phyloP scores from a whole-genome alignment of 306 rosid genomes.

The Cicer cuneatum region DNA sequence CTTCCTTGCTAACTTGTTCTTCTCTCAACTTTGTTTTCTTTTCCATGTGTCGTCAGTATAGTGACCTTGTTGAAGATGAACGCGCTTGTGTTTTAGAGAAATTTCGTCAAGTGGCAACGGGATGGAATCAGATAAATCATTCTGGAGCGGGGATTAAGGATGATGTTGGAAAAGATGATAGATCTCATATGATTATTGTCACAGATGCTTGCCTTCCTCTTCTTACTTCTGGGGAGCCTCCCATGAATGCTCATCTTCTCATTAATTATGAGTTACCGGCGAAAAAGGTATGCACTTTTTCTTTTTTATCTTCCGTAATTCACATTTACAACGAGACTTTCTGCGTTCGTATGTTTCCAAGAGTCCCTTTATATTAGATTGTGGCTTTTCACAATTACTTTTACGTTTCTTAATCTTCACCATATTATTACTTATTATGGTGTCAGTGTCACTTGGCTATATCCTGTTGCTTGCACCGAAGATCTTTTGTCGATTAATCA shows the following conservation, averaged over 20 bases:
- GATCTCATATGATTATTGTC: conserved; percentile 76
- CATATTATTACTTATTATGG: neutral
- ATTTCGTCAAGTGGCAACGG: conserved; percentile 59
- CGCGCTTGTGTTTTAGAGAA: conserved; percentile 66
- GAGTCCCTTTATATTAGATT: neutral
- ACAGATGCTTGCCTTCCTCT: conserved; percentile 94
- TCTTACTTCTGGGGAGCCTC: conserved; percentile 76
- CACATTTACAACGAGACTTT: neutral
- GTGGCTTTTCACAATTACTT: neutral
- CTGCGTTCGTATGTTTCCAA: conserved; percentile 3
- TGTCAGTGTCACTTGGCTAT: conserved; percentile 12
- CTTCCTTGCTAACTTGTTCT: conserved; percentile 10
- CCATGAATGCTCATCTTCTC: conserved; percentile 68
- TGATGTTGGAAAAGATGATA: conserved; percentile 55
- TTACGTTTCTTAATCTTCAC: neutral
- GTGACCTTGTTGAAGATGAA: conserved; percentile 89
- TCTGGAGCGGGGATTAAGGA: conserved; percentile 55
- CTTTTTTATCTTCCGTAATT: neutral
- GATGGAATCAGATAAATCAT: conserved; percentile 63
- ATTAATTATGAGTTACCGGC: conserved; percentile 82
- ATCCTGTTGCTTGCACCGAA: conserved; percentile 17
- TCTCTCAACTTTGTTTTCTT: conserved; percentile 23
- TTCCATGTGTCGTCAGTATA: conserved; percentile 61
- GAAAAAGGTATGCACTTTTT: conserved; percentile 68
- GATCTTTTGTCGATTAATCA: neutral